Conservation (phyloP, 2,329 filamentous ascomycete genomes). For the Neopestalotiopsis sp. region DNA sequence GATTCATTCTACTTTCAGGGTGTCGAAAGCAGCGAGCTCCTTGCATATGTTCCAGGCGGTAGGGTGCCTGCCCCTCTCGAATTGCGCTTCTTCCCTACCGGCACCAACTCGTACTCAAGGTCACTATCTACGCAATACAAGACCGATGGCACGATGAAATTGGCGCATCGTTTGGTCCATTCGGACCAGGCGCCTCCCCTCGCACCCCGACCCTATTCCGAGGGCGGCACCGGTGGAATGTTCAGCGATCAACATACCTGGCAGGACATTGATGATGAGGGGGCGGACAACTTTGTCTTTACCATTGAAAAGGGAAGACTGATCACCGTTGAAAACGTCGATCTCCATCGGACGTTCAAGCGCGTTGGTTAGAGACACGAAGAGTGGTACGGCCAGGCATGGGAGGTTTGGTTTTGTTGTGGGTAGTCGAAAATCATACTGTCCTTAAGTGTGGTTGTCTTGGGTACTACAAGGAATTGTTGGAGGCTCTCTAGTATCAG, state of each 20-base stretch:
- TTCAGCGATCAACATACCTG: background rate
- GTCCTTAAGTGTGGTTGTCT: no score
- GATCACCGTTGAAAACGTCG: background rate
- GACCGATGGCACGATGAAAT: background rate
- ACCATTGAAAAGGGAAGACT: background rate
- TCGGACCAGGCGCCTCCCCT: background rate
- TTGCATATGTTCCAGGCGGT: background rate
- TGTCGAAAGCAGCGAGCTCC: background rate
- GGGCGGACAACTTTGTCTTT: background rate
- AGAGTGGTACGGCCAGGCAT: background rate
- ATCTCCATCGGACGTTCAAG: background rate
- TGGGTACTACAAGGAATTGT: no score
- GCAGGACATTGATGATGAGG: background rate
- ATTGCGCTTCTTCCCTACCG: background rate
- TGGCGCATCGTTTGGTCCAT: background rate
- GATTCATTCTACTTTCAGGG: background rate
- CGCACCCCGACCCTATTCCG: background rate
- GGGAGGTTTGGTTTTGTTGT: no score
- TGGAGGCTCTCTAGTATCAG: no score
- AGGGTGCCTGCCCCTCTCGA: background rate
- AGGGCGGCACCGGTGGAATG: conserved; percentile 1
- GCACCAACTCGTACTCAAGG: background rate
- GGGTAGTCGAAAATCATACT: no score
- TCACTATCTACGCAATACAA: conserved; percentile 5
- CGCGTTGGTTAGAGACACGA: background rate